phyloP scores from a whole-genome alignment of 257 asterid genomes.

The Nemophila menziesii region DNA sequence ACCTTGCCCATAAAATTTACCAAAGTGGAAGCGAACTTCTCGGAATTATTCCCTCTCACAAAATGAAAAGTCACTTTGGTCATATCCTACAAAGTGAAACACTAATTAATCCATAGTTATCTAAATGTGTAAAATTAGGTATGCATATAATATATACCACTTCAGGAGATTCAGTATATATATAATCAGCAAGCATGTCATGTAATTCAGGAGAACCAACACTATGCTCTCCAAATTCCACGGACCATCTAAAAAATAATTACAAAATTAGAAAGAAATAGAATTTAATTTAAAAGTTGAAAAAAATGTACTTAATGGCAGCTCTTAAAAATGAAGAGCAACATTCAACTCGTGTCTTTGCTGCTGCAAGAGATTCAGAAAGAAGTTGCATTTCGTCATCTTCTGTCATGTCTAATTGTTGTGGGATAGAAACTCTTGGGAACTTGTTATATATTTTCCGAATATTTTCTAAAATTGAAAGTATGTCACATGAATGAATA shows the following conservation, averaged over 20 bases:
- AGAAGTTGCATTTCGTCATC: conserved; percentile 80
- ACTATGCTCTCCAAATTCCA: conserved; percentile 65
- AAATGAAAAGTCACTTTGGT: conserved; percentile 77
- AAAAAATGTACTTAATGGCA: conserved; percentile 53
- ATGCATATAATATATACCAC: conserved; percentile 48
- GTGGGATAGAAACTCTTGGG: conserved; percentile 81
- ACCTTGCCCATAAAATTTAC: conserved; percentile 95
- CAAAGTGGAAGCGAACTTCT: conserved; percentile 75
- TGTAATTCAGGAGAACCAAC: conserved; percentile 85
- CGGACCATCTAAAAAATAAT: conserved; percentile 66
- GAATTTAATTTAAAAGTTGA: too few species aligned
- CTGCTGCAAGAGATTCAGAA: conserved; percentile 86
- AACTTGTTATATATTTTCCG: conserved; percentile 63
- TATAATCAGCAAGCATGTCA: conserved; percentile 88
- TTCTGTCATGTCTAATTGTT: conserved; percentile 62
- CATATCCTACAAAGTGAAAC: conserved; percentile 60
- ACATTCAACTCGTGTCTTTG: conserved; percentile 77
- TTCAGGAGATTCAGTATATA: conserved; percentile 85
- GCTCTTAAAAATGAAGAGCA: conserved; percentile 83
- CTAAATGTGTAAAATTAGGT: conserved; percentile 2
- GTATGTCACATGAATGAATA: conserved; percentile 6
- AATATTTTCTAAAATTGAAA: conserved; percentile 50
- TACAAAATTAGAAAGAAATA: conserved; percentile 1
- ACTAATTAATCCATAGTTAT: not conserved
- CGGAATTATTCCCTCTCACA: conserved; percentile 71